phyloP scores from a whole-genome alignment of 1,139 yeast genomes.

The Suhomyces maxii region DNA sequence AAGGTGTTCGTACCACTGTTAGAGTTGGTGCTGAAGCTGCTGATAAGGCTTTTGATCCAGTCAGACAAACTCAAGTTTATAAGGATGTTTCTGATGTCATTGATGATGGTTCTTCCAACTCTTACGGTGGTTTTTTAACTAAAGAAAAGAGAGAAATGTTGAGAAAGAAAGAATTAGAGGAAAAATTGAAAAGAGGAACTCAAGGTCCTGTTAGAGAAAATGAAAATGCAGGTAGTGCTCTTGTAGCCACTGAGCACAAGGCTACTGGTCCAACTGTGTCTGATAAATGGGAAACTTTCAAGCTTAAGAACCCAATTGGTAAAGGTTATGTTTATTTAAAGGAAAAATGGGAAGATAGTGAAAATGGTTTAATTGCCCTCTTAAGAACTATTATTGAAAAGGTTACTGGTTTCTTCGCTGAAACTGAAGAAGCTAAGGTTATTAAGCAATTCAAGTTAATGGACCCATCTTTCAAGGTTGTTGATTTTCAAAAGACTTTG shows the following conservation, averaged over 20 bases:
- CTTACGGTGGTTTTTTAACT: slow-evolving; percentile 90
- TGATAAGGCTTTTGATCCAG: slow-evolving; percentile 91
- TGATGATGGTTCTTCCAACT: slow-evolving; percentile 84
- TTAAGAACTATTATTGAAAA: slow-evolving; percentile 80
- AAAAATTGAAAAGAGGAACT: slow-evolving; percentile 30
- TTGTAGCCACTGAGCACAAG: slow-evolving; percentile 82
- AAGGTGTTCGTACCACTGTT: slow-evolving; percentile 81
- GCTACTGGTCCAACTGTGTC: slow-evolving; percentile 69
- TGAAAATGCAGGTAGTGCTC: slow-evolving; percentile 82
- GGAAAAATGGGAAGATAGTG: slow-evolving; percentile 89
- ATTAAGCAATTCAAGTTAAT: slow-evolving; percentile 79
- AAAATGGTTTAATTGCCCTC: slow-evolving; percentile 83
- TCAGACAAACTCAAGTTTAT: slow-evolving; percentile 85
- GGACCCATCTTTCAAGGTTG: slow-evolving; percentile 86
- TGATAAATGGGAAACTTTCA: slow-evolving; percentile 69
- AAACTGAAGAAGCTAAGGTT: slow-evolving; percentile 94
- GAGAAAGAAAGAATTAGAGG: slow-evolving; percentile 64
- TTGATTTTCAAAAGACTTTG: slow-evolving; percentile 77
- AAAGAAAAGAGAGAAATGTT: slow-evolving; percentile 79
- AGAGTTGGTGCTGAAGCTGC: slow-evolving; percentile 77
- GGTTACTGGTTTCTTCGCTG: slow-evolving; percentile 86
- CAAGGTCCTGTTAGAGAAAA: slow-evolving; percentile 73
- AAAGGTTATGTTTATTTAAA: slow-evolving; percentile 61
- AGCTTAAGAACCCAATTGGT: slow-evolving; percentile 69
- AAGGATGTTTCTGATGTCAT: slow-evolving; percentile 86